Evolutionary conservation across 2,329 filamentous ascomycete species (phyloP).

Genomic region (Pestalotiopsis sp.): DNA sequence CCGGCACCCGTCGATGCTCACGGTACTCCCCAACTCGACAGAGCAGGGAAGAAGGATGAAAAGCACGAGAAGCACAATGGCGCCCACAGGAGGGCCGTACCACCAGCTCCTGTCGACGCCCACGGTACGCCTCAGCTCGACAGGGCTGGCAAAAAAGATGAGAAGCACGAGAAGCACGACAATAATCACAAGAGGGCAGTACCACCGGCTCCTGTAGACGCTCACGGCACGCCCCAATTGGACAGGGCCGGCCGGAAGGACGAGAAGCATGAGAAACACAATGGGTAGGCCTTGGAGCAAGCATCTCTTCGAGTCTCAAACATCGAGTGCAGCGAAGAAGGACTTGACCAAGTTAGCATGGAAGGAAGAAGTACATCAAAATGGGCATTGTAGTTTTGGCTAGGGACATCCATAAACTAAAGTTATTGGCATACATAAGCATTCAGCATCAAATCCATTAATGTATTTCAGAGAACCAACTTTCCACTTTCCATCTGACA

Average conservation of each 20-base stretch:
- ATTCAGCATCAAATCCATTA: too few species aligned
- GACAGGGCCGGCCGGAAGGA: neutral
- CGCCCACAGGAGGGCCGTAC: neutral
- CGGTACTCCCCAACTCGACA: neutral
- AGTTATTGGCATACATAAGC: too few species aligned
- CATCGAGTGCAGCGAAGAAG: too few species aligned
- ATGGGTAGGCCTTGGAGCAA: too few species aligned
- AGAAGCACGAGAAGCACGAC: neutral
- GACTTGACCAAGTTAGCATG: too few species aligned
- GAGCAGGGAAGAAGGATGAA: neutral
- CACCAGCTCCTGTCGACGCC: neutral
- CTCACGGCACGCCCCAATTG: neutral
- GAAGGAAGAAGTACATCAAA: too few species aligned
- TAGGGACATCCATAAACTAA: too few species aligned
- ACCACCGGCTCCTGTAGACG: neutral
- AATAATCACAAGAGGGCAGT: neutral
- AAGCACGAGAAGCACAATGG: neutral
- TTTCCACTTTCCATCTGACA: too few species aligned
- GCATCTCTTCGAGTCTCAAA: too few species aligned
- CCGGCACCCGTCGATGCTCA: neutral
- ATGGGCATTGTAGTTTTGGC: too few species aligned
- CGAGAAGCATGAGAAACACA: neutral
- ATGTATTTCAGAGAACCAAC: too few species aligned
- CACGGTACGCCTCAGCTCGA: neutral
- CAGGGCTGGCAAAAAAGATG: neutral